Evolutionary conservation across 306 rosid genomes (phyloP).

Genomic region (Inga laurina): DNA sequence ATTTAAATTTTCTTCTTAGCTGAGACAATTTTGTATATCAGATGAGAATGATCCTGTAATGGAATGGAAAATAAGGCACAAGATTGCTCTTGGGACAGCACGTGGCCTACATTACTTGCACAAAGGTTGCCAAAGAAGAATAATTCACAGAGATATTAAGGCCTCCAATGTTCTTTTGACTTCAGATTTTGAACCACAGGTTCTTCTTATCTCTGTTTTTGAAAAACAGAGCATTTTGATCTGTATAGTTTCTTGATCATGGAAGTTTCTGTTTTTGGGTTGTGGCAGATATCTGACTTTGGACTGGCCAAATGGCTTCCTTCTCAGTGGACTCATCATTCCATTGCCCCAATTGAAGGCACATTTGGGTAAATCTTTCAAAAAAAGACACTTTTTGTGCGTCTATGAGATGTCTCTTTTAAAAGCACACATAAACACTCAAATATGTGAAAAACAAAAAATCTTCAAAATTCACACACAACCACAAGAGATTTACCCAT

Average conservation of each 20-base stretch:
- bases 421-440: no score
- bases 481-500: not conserved
- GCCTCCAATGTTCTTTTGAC: slow-evolving; percentile 76
- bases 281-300: slow-evolving; percentile 87
- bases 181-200: slow-evolving; percentile 84
- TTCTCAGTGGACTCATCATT: slow-evolving; percentile 95
- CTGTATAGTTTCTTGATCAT: not conserved
- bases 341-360: slow-evolving; percentile 97
- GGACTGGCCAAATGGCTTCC: slow-evolving; percentile 99
- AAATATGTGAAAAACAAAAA: no score
- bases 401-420: not conserved
- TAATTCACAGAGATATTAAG: slow-evolving; percentile 87
- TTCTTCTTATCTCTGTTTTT: not conserved
- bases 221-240: not conserved
- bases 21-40: slow-evolving; percentile 8
- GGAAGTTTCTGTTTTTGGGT: not conserved
- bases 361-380: slow-evolving; percentile 69
- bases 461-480: not conserved
- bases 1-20: not conserved
- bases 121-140: slow-evolving; percentile 90
- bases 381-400: not conserved
- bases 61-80: slow-evolving; percentile 87
- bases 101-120: slow-evolving; percentile 89
- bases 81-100: slow-evolving; percentile 82
- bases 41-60: slow-evolving; percentile 64